Base-by-base conservation (phyloP, 371 early-diverging fungal genomes). In the Mucor mucedo region DNA sequence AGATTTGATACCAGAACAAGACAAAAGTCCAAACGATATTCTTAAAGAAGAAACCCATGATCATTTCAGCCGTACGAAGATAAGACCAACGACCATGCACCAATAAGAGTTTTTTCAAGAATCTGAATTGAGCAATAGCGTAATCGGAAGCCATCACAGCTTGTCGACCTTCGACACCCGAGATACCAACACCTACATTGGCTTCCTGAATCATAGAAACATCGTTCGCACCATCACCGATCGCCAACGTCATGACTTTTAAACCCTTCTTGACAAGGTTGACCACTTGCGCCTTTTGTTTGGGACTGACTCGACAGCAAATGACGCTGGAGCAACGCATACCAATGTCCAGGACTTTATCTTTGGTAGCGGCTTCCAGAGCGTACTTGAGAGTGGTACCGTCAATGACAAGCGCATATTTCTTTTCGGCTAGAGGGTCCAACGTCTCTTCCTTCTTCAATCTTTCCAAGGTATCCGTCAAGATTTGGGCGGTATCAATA, bases 211-310 rank as follows among this genome's bases (percentile, higher is more conserved):
- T 93, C 98, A 97, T 97, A 8, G 89, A 85, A 5, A 96, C 96
- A 72, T 97, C 98, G 71, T 97, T 97, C 10, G 95, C 95, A 42
- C 96, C 93, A 77, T 97, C 95, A 27, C 97, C 96, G 33, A 95
- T 90, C 8, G 95, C 89, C 44, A 92, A 65, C 1, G 91, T 91
- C 87, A 93, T 86, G 8, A 87, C 90, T 10, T 86, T 82, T 0
- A 78, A 42, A 11, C 77, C 73, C 33, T 70, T 72, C 32, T 78
- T 76, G 1, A 82, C 80, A 21, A 79, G 41, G 11, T 65, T 56
- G 13, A 95, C 94, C 0, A 97, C 93, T 68, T 90, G 74, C 1
- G 94, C 95, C 80, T 97, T 97, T 69, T 96, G 94, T 59, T 89
- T 75, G 4, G 98, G 98, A 49, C 92, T 90, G 13, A 95, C 93